Base-by-base conservation (phyloP, 129 eudicot genomes). In the Flaveria bidentis region DNA sequence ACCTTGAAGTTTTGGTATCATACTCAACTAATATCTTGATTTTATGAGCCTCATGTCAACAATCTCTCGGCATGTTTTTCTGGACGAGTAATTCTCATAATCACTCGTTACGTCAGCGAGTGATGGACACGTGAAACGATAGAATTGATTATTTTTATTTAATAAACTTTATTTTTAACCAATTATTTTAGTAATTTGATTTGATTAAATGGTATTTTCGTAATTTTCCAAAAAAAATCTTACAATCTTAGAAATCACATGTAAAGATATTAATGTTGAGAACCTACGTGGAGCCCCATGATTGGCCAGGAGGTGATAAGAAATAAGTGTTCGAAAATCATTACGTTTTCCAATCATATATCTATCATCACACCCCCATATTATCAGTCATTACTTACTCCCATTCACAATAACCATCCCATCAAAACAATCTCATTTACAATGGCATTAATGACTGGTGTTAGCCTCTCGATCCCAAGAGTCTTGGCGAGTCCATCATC, bases 371-470 rank as follows among this genome's bases (percentile, higher is more conserved):
- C 71, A 30, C 15, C 45, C 23, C 55, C 41, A 50, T 1, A 67
- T 58, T 58, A 23, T 18, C 2, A 55, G 26, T 23, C 12, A 78
- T 18, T 44, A 8, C 25, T 42, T 17, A 16, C 15, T 62, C 55
- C 65, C 64, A 46, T 62, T 73, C 77, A 70, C 60, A 28, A 49
- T n/a, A 65, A 50, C n/a, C 53, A 65, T 3, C 22, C 16, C 41
- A 26, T 50, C 15, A 25, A 17, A 69, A 23, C 45, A 46, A 15
- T 7, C 42, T 49, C 53, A 20, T 2, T 12, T 16, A 71, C 51
- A 83, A 91, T 88, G 93, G 84, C 95, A 78, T 46, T 88, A 26
- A 71, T 89, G 44, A 62, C 89, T 11, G 75, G 89, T 84, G 62
- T 81, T 5, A 89, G 75, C 85, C 83, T 92, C 64, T 80, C 89